Conservation (phyloP, 2,329 filamentous ascomycete species). For the Stachybotrys echinatus region DNA sequence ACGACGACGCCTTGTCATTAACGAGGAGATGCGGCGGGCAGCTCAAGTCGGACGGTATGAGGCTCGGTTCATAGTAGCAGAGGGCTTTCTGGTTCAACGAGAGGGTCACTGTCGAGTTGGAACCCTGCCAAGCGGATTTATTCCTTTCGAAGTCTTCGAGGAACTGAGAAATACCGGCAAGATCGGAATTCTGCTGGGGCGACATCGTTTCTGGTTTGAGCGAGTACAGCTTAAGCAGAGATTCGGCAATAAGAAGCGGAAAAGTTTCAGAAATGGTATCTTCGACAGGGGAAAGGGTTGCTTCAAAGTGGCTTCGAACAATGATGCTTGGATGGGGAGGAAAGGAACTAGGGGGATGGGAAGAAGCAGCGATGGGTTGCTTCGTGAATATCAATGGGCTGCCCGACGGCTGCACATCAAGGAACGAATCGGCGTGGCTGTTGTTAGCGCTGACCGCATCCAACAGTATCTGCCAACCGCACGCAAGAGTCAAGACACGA, state of each 20-base stretch:
- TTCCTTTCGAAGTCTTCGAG: background rate
- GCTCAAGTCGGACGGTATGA: constrained; percentile 1
- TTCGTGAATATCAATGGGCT: background rate
- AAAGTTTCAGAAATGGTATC: no score
- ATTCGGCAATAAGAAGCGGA: no score
- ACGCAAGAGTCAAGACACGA: background rate
- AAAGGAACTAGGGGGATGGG: no score
- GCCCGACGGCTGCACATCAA: background rate
- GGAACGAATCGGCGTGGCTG: background rate
- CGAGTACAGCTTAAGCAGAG: no score
- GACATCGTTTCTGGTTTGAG: background rate
- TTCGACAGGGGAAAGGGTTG: no score
- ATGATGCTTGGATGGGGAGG: no score
- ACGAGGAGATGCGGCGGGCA: constrained; percentile 1
- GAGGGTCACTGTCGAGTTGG: no score
- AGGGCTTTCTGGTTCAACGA: no score
- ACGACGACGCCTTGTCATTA: background rate
- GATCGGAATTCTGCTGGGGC: background rate
- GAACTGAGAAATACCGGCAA: background rate
- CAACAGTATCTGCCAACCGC: no score
- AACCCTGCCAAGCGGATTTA: background rate
- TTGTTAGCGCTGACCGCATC: background rate
- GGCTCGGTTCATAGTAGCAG: constrained; percentile 3
- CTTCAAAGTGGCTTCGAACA: no score
- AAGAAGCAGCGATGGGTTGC: no score